Conservation (phyloP, 129 eudicot genomes). For the Chrysanthemum makinoi region DNA sequence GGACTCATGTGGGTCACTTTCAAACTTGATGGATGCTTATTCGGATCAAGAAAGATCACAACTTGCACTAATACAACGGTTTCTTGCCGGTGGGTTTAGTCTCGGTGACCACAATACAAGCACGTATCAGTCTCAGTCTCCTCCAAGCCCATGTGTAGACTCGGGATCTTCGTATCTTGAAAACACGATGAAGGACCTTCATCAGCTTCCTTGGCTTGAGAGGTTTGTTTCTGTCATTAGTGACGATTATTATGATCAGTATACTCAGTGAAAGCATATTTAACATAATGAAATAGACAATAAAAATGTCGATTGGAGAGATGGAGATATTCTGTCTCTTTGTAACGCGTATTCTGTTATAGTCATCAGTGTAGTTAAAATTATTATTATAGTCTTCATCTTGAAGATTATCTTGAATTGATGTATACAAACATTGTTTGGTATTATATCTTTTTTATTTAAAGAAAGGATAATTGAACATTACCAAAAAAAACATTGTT, state of each 20-base stretch:
- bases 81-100: conserved; percentile 80
- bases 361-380: conserved; percentile 14
- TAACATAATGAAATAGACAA: conserved; percentile 3
- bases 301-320: conserved; percentile 7
- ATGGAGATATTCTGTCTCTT: conserved; percentile 14
- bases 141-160: conserved; percentile 63
- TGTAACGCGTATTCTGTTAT: conserved; percentile 7
- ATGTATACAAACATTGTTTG: conserved; percentile 25
- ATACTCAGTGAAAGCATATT: conserved; percentile 36
- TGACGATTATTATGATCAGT: conserved; percentile 80
- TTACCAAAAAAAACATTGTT: conserved; percentile 9
- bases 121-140: conserved; percentile 47
- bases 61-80: conserved; percentile 83
- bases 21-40: conserved; percentile 77
- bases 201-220: conserved; percentile 99
- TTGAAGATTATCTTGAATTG: conserved; percentile 28
- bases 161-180: conserved; percentile 54
- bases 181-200: conserved; percentile 86
- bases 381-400: conserved; percentile 28
- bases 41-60: conserved; percentile 96
- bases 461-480: conserved; percentile 13
- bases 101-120: conserved; percentile 56
- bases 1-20: conserved; percentile 77
- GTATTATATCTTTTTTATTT: conserved; percentile 18
- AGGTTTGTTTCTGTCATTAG: conserved; percentile 90